Base-by-base conservation (phyloP, 2,329 filamentous ascomycete genomes). In the Onygenales sp. region DNA sequence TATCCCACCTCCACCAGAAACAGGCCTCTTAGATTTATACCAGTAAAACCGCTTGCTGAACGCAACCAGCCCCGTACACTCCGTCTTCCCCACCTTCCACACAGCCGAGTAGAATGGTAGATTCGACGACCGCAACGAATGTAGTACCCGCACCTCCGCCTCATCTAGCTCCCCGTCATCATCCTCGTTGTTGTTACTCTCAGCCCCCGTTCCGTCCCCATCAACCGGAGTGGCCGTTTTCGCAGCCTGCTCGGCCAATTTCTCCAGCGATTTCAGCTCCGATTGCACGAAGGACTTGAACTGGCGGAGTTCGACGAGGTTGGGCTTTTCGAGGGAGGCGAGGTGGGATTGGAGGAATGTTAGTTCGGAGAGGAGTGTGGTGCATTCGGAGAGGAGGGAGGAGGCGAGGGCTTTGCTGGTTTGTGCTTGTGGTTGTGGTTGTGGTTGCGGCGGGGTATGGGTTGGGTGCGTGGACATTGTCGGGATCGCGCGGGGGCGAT, bases 91-190 rank as follows among this genome's bases (percentile, higher is more conserved):
- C 21, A 79, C 75, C 32, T 68, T 67, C 85, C 85, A 87, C 2
- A 87, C 74, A 5, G 79, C 75, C 57, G 81, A 77, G 52, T 83
- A 80, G 62, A 85, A 87, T 0, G 80, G 77, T 9, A 87, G 62
- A 66, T 88, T 88, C 0, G 82, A 85, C 6, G 82, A 85, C 49
- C 78, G 75, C 45, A 86, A 70, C 32, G 79, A 76, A 62, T 85
- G 81, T n/a, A 74, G 63, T 13, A 72, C 63, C 52, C 70, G 67
- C 54, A 60, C 59, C 51, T 68, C 65, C 6, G 59, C 49, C 32
- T 62, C 57, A 32, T 55, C 58, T 9, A 49, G 14, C 7, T 8
- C 27, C n/a, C 54, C 52, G 57, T 53, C 54, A 10, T 56, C 53
- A 36, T 52, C 57, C 4, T 53, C 40, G n/a, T 39, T 54, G 42